Evolutionary conservation across 164 flowering plant genomes (phyloP).

Genomic region (Sextonia rubra): DNA sequence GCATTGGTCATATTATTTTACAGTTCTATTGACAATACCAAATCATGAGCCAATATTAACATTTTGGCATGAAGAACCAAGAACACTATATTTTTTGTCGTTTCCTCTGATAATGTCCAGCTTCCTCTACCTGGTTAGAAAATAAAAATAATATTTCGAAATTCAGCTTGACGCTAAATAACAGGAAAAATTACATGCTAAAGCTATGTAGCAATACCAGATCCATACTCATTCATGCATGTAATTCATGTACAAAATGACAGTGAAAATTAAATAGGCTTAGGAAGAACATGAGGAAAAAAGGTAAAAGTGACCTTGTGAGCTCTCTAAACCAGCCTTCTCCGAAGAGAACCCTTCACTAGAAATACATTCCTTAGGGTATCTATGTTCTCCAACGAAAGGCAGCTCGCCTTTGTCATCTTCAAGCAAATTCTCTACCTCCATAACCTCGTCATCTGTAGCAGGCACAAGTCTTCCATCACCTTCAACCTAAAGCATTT

Average conservation of each 20-base stretch:
- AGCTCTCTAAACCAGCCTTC: constrained; percentile 24
- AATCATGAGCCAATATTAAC: not conserved
- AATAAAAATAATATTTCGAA: not conserved
- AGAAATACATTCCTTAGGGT: constrained; percentile 20
- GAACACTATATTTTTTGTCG: not conserved
- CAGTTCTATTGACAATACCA: too few species aligned
- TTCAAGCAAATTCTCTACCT: constrained; percentile 68
- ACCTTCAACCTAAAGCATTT: constrained; percentile 51
- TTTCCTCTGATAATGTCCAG: too few species aligned
- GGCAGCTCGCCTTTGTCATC: constrained; percentile 37
- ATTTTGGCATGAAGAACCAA: not conserved
- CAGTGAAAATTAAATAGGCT: not conserved
- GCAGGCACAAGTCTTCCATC: constrained; percentile 22
- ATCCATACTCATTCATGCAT: constrained; percentile 1
- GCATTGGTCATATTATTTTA: too few species aligned
- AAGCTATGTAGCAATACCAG: not conserved
- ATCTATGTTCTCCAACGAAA: constrained; percentile 28
- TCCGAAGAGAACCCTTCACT: constrained; percentile 24
- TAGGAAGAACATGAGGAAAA: not conserved
- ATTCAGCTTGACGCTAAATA: not conserved
- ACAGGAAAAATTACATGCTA: not conserved
- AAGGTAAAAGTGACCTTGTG: constrained; percentile 33
- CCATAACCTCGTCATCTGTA: constrained; percentile 74
- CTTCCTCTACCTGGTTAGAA: too few species aligned
- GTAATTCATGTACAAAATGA: not conserved